Conservation (phyloP, 345 rosid genomes). For the Hibiscus tridactylites region DNA sequence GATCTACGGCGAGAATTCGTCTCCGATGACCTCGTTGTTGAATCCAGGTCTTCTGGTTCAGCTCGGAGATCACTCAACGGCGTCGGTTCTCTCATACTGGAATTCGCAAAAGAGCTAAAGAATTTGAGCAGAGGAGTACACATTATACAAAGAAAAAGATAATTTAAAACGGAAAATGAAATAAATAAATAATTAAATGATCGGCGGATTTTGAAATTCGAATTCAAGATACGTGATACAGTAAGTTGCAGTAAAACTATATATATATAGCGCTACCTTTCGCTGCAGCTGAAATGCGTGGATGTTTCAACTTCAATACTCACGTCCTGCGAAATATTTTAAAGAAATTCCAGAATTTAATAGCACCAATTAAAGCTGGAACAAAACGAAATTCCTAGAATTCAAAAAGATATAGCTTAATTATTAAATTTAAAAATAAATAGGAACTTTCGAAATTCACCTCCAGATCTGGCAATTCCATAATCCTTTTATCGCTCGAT, state of each 20-base stretch:
- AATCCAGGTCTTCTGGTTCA: slow-evolving; percentile 27
- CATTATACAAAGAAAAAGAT: not conserved
- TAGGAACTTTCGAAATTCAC: slow-evolving; percentile 9
- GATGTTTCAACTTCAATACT: slow-evolving; percentile 47
- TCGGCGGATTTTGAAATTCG: slow-evolving; percentile 24
- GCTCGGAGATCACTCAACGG: slow-evolving; percentile 29
- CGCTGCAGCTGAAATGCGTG: slow-evolving; percentile 29
- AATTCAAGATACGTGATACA: slow-evolving; percentile 12
- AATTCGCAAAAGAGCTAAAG: not conserved
- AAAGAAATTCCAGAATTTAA: slow-evolving; percentile 6
- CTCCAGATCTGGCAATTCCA: slow-evolving; percentile 45
- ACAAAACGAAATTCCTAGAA: slow-evolving; percentile 19
- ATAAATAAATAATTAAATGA: not conserved
- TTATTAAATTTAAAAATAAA: not conserved
- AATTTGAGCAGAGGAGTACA: not conserved
- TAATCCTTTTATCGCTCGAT: slow-evolving; percentile 27
- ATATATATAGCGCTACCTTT: slow-evolving; percentile 19
- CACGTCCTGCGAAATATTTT: slow-evolving; percentile 32
- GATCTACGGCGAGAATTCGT: slow-evolving; percentile 28
- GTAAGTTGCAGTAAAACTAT: not conserved
- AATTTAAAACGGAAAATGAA: not conserved
- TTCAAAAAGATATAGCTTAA: not conserved
- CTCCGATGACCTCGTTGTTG: slow-evolving; percentile 24
- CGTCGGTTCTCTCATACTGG: slow-evolving; percentile 31
- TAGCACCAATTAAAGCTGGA: slow-evolving; percentile 17